A percentile compares a stretch with the other conserved stretches of the same genome.
phyloP scores from a whole-genome alignment of 140 eudicot species.

The Bidens hawaiensis region DNA sequence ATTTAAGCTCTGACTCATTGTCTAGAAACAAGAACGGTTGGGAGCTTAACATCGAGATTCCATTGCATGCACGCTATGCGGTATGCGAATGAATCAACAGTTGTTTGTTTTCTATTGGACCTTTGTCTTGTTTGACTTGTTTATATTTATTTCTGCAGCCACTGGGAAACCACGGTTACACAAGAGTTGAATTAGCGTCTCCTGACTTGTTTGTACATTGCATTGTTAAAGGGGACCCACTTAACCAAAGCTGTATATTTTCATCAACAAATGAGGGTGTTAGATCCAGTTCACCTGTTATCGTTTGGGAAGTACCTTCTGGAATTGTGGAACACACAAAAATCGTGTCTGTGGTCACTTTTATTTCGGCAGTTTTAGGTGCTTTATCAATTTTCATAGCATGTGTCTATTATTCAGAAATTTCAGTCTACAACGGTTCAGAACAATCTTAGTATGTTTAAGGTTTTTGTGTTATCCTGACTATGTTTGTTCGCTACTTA shows the following conservation, averaged over 20 bases:
- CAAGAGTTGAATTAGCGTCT: slow-evolving; percentile 50
- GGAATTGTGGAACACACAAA: slow-evolving; percentile 58
- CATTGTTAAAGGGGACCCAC: slow-evolving; percentile 26
- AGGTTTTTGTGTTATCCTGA: neutral
- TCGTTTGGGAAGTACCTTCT: slow-evolving; percentile 77
- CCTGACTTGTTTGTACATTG: slow-evolving; percentile 61
- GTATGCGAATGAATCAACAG: slow-evolving; percentile 34
- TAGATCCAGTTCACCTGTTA: slow-evolving; percentile 8
- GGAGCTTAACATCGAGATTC: slow-evolving; percentile 55
- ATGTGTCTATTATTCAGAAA: slow-evolving; percentile 38
- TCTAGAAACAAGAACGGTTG: slow-evolving; percentile 27
- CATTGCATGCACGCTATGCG: slow-evolving; percentile 81
- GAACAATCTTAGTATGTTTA: slow-evolving; percentile 39
- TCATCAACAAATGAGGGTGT: slow-evolving; percentile 20
- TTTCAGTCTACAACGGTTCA: neutral
- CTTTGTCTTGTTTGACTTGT: neutral
- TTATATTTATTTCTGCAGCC: slow-evolving; percentile 46
- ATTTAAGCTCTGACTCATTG: slow-evolving; percentile 25
- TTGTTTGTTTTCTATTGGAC: neutral
- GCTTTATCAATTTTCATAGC: slow-evolving; percentile 53
- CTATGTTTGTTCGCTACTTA: slow-evolving; percentile 15
- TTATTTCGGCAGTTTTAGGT: slow-evolving; percentile 53
- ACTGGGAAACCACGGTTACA: slow-evolving; percentile 51
- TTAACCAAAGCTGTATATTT: slow-evolving; percentile 33
- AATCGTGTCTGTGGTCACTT: slow-evolving; percentile 62